These are phyloP conservation scores for Collybia sp. DNA, from an alignment of 768 basidiomycete genomes.

Conservation along the genomic window DNA sequence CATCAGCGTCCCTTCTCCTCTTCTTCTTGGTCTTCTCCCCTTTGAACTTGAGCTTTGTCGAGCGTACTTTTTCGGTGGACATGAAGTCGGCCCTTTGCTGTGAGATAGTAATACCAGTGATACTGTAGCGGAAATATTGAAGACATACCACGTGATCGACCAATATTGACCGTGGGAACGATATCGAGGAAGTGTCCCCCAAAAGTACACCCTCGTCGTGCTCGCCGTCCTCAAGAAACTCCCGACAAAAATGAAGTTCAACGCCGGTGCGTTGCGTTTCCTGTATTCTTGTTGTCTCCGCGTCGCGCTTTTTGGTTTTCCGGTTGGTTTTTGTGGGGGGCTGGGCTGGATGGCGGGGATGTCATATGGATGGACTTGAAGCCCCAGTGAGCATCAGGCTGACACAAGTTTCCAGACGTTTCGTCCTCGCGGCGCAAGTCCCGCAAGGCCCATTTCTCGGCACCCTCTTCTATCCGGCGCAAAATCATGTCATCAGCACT, in stretches of 20 bases:
- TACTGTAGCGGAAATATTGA: too few species aligned
- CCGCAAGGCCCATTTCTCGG: conserved; percentile 96
- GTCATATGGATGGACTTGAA: conserved; percentile 38
- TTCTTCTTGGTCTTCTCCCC: conserved; percentile 86
- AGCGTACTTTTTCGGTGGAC: conserved; percentile 47
- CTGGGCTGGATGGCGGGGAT: conserved; percentile 50
- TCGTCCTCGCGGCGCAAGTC: conserved; percentile 96
- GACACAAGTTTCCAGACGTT: conserved; percentile 52
- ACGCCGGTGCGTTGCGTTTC: conserved; percentile 62
- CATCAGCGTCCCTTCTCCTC: conserved; percentile 61
- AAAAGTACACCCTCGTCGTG: conserved; percentile 38
- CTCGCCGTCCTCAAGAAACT: conserved; percentile 57
- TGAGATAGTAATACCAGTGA: too few species aligned
- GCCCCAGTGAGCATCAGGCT: conserved; percentile 21
- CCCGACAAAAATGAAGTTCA: conserved; percentile 68
- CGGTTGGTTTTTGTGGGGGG: conserved; percentile 22
- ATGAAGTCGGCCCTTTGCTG: too few species aligned
- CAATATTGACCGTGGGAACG: conserved; percentile 30
- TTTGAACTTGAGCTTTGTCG: conserved; percentile 83
- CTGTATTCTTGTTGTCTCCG: conserved; percentile 12
- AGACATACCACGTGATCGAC: conserved; percentile 24
- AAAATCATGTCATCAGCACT: conserved; percentile 98
- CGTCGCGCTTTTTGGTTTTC: conserved; percentile 18
- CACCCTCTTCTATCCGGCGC: conserved; percentile 91
- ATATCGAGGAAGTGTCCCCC: conserved; percentile 11